A percentile compares a stretch with the other conserved stretches of the same genome.
Conservation (phyloP, 1,139 yeast genomes). For the Diutina rugosa region DNA sequence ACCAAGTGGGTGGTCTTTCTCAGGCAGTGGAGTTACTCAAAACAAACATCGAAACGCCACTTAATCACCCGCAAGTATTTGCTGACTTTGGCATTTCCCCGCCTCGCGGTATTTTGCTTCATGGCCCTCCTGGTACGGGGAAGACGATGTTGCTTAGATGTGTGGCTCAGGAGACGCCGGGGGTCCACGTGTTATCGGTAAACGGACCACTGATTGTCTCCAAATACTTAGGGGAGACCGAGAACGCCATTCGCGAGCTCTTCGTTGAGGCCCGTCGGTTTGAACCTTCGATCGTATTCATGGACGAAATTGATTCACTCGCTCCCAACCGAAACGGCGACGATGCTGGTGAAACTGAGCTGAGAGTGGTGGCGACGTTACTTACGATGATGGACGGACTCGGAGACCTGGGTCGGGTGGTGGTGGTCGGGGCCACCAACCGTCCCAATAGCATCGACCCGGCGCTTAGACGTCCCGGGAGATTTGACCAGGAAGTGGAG, state of each 20-base stretch:
- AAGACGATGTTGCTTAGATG: slow-evolving; percentile 82
- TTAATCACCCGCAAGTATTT: slow-evolving; percentile 65
- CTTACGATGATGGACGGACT: slow-evolving; percentile 85
- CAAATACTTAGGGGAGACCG: slow-evolving; percentile 89
- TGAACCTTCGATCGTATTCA: slow-evolving; percentile 77
- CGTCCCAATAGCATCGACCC: slow-evolving; percentile 68
- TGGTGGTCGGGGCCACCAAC: slow-evolving; percentile 72
- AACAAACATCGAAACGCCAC: slow-evolving; percentile 67
- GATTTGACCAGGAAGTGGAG: slow-evolving; percentile 81
- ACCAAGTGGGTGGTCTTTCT: slow-evolving; percentile 65
- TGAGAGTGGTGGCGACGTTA: slow-evolving; percentile 80
- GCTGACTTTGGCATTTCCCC: slow-evolving; percentile 80
- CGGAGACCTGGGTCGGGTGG: slow-evolving; percentile 57
- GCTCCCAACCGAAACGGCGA: slow-evolving; percentile 76
- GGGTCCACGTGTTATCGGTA: slow-evolving; percentile 64
- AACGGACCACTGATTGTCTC: slow-evolving; percentile 90
- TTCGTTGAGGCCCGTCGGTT: slow-evolving; percentile 74
- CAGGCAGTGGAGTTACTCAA: slow-evolving; percentile 50
- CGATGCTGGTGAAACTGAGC: slow-evolving; percentile 81
- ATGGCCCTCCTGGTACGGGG: slow-evolving; percentile 98
- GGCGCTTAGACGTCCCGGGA: slow-evolving; percentile 45
- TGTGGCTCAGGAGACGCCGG: slow-evolving; percentile 58
- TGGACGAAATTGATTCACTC: slow-evolving; percentile 87
- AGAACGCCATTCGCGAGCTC: slow-evolving; percentile 64
- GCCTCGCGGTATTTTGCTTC: slow-evolving; percentile 79